Evolutionary conservation across 176 grass and related monocot species (phyloP).

Genomic region (Puccinellia tenuiflora): DNA sequence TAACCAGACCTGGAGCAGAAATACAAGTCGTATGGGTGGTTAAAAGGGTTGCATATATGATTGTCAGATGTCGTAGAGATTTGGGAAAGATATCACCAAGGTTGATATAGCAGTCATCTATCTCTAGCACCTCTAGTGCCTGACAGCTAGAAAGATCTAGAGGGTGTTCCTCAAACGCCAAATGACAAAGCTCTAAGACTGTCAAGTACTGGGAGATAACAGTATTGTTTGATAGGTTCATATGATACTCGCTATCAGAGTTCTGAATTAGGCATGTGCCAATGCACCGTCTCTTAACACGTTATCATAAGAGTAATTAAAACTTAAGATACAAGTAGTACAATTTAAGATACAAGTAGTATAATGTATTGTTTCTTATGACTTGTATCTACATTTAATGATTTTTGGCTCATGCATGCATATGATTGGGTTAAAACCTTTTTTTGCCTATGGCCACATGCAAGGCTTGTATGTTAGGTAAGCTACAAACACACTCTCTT

Average conservation of each 20-base stretch:
- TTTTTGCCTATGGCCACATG: too few species aligned
- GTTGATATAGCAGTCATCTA: neutral
- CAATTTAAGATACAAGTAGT: too few species aligned
- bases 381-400: too few species aligned
- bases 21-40: neutral
- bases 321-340: too few species aligned
- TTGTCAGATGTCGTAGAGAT: neutral
- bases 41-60: neutral
- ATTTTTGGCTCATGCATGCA: too few species aligned
- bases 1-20: neutral
- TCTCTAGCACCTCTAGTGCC: neutral
- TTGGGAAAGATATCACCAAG: neutral
- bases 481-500: too few species aligned
- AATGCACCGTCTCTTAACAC: too few species aligned
- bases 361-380: too few species aligned
- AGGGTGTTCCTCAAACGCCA: neutral
- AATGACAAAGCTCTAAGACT: neutral
- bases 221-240: neutral
- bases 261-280: too few species aligned
- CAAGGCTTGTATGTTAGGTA: too few species aligned
- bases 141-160: neutral
- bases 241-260: neutral
- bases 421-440: too few species aligned
- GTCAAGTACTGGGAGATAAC: neutral
- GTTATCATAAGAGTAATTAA: too few species aligned